phyloP scores from a whole-genome alignment of 805 yeast species.

The Saccharomycopsis oosterbeekiorum region DNA sequence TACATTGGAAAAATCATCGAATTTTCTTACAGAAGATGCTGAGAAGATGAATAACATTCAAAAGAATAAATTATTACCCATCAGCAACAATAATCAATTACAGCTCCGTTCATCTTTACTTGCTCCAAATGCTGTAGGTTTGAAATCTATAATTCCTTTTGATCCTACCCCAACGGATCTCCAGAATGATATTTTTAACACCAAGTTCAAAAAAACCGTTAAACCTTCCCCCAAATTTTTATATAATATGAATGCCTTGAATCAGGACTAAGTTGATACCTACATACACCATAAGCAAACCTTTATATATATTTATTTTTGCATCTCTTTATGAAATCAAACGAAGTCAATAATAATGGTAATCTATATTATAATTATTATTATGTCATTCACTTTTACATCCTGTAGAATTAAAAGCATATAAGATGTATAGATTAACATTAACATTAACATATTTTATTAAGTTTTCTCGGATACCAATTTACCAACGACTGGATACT shows the following conservation, averaged over 20 bases:
- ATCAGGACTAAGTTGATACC: not conserved
- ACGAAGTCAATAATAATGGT: not conserved
- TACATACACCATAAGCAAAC: not conserved
- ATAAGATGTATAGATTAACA: not conserved
- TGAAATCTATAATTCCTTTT: not conserved
- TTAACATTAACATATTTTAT: not conserved
- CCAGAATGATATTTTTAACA: not conserved
- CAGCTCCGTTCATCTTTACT: not conserved
- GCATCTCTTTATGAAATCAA: not conserved
- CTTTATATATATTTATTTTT: not conserved
- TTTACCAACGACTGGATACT: conserved; percentile 75
- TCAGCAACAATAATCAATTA: not conserved
- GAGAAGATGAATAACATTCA: not conserved
- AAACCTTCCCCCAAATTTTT: not conserved
- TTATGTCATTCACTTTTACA: not conserved
- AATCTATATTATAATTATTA: not conserved
- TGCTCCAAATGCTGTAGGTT: not conserved
- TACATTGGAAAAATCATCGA: not conserved
- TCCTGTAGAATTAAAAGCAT: not conserved
- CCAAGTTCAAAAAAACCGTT: not conserved
- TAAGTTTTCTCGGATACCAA: conserved; percentile 34
- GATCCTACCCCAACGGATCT: not conserved
- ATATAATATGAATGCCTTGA: not conserved
- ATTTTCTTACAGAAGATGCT: not conserved
- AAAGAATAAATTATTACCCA: not conserved